Conservation (phyloP, 208 protist species). For the Tritrichomonas foetus region DNA sequence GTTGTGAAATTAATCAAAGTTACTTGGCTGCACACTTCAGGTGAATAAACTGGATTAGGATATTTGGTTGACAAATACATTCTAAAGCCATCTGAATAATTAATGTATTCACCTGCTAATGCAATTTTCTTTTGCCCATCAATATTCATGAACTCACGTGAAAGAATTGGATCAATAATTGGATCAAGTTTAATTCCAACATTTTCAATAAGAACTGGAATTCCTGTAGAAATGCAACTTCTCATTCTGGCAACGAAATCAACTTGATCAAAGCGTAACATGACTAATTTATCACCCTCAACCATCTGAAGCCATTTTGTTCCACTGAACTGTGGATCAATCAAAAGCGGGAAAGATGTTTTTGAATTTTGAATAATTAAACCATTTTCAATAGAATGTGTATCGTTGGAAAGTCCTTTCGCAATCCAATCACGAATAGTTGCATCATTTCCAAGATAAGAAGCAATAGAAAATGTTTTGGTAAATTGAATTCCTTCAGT, state of each 20-base stretch:
- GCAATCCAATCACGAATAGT: constrained; percentile 88
- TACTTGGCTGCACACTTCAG: constrained; percentile 91
- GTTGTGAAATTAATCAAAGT: constrained; percentile 98
- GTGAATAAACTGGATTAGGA: constrained; percentile 93
- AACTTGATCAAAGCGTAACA: constrained; percentile 73
- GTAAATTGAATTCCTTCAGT: constrained; percentile 80
- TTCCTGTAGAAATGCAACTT: constrained; percentile 58
- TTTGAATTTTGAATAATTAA: constrained; percentile 70
- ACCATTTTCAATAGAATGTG: constrained; percentile 90
- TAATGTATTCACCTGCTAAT: not conserved
- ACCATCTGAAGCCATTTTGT: constrained; percentile 88
- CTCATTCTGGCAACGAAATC: constrained; percentile 69
- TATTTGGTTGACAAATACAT: constrained; percentile 94
- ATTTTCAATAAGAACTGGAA: constrained; percentile 79
- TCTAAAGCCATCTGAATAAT: constrained; percentile 80
- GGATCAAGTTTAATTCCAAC: constrained; percentile 88
- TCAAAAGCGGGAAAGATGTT: constrained; percentile 92
- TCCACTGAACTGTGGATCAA: constrained; percentile 94
- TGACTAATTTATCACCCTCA: constrained; percentile 78
- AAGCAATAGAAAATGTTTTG: constrained; percentile 77
- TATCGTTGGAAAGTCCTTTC: constrained; percentile 89
- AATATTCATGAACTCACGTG: constrained; percentile 78
- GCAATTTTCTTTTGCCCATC: constrained; percentile 56
- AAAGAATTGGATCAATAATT: constrained; percentile 88
- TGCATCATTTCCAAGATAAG: constrained; percentile 74